These are phyloP conservation scores for Penstemon newberryi DNA, from an alignment of 257 asterid species.

Conservation along the genomic window DNA sequence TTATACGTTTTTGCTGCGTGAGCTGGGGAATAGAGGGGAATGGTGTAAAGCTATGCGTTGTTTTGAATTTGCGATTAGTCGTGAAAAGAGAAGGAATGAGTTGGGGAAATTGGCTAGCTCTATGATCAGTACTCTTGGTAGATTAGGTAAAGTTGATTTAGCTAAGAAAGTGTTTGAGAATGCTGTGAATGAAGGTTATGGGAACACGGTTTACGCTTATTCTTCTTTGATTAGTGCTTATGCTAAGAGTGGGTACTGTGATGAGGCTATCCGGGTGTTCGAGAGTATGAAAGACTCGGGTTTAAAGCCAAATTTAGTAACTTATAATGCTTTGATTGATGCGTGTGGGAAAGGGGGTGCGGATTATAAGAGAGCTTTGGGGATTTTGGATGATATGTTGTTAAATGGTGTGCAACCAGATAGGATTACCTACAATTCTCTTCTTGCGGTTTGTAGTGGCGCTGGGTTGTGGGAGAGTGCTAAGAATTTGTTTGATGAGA, in stretches of 20 bases:
- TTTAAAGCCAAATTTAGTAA: slow-evolving; percentile 86
- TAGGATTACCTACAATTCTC: slow-evolving; percentile 87
- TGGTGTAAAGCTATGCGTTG: slow-evolving; percentile 66
- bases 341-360: slow-evolving; percentile 99
- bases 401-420: slow-evolving; percentile 76
- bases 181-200: slow-evolving; percentile 73
- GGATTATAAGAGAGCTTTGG: slow-evolving; percentile 76
- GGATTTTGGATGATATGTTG: slow-evolving; percentile 70
- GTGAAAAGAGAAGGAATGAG: slow-evolving; percentile 59
- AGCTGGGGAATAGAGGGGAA: slow-evolving; percentile 86
- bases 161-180: slow-evolving; percentile 67
- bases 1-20: slow-evolving; percentile 67
- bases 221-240: slow-evolving; percentile 87
- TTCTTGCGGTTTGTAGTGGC: slow-evolving; percentile 91
- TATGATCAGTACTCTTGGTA: slow-evolving; percentile 90
- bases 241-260: slow-evolving; percentile 82
- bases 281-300: slow-evolving; percentile 71
- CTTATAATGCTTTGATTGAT: slow-evolving; percentile 85
- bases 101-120: slow-evolving; percentile 82
- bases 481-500: slow-evolving; percentile 62
- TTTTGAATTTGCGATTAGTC: slow-evolving; percentile 67
- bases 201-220: slow-evolving; percentile 80
- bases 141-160: slow-evolving; percentile 78
- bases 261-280: slow-evolving; percentile 72
- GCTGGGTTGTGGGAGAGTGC: slow-evolving; percentile 88